Evolutionary conservation across 768 basidiomycete genomes (phyloP).

Genomic region (Pisolithus tinctorius): DNA sequence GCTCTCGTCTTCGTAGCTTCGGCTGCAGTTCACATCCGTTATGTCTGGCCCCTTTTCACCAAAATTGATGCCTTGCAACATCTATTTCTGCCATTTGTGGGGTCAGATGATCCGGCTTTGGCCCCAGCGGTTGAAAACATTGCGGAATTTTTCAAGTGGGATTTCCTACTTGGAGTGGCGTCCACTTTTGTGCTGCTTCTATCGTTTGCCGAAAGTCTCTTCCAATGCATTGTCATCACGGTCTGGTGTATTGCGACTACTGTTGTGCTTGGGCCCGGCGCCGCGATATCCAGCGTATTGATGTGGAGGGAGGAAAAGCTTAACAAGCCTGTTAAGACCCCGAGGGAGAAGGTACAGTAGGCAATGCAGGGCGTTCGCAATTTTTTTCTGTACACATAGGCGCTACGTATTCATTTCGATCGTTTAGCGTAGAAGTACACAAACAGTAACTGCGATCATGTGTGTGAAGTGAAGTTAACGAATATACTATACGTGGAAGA

Average conservation of each 20-base stretch:
- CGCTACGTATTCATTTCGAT: not conserved
- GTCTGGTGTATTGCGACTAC: constrained; percentile 39
- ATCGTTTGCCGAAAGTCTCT: constrained; percentile 37
- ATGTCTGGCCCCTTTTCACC: constrained; percentile 10
- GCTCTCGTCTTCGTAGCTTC: constrained; percentile 12
- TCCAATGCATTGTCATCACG: constrained; percentile 28
- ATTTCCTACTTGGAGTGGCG: constrained; percentile 32
- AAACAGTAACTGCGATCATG: constrained; percentile 1
- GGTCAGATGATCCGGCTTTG: not conserved
- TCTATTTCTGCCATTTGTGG: constrained; percentile 11
- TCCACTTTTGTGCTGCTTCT: constrained; percentile 40
- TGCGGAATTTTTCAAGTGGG: constrained; percentile 47
- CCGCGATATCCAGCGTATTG: constrained; percentile 40
- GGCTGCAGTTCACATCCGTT: constrained; percentile 22
- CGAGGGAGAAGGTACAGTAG: constrained; percentile 2
- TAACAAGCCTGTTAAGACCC: constrained; percentile 4
- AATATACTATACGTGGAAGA: constrained; percentile 4
- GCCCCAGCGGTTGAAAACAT: constrained; percentile 8
- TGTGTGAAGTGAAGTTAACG: not conserved
- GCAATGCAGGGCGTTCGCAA: not conserved
- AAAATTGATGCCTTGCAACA: constrained; percentile 2
- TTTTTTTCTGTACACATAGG: not conserved
- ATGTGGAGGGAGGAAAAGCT: constrained; percentile 43
- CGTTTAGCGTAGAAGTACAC: constrained; percentile 4
- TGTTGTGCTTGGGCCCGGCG: constrained; percentile 43